Evolutionary conservation across 2,329 filamentous ascomycete species (phyloP).

Genomic region (Pseudocercospora macadamiae): DNA sequence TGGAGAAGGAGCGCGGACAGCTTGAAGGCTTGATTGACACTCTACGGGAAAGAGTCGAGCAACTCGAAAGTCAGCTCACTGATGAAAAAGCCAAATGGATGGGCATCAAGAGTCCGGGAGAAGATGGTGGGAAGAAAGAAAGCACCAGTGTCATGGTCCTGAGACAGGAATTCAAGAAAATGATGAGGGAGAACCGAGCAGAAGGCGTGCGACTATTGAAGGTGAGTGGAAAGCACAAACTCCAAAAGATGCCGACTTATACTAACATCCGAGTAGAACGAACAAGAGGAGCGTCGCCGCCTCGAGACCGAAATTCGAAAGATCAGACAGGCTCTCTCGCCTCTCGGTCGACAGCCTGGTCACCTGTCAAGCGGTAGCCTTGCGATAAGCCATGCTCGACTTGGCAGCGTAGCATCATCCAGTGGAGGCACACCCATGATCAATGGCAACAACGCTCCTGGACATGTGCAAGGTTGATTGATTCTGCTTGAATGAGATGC

Average conservation of each 20-base stretch:
- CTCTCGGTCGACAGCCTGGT: constrained; percentile 21
- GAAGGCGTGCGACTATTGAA: constrained; percentile 67
- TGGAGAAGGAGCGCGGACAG: constrained; percentile 69
- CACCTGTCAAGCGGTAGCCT: constrained; percentile 14
- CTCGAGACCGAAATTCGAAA: constrained; percentile 66
- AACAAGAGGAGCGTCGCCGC: constrained; percentile 71
- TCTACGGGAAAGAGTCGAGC: constrained; percentile 65
- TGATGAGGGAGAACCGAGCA: constrained; percentile 72
- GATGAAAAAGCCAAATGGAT: constrained; percentile 71
- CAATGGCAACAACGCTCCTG: background rate
- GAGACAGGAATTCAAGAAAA: constrained; percentile 77
- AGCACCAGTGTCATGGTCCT: constrained; percentile 69
- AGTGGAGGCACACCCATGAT: constrained; percentile 7
- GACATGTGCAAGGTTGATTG: background rate
- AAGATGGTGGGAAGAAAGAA: constrained; percentile 44
- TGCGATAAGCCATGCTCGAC: constrained; percentile 12
- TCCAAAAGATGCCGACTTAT: constrained; percentile 7
- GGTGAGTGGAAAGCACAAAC: constrained; percentile 51
- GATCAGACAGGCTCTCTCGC: constrained; percentile 47
- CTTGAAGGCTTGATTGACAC: constrained; percentile 67
- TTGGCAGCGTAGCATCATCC: constrained; percentile 17
- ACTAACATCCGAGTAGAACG: constrained; percentile 54
- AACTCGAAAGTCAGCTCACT: constrained; percentile 64
- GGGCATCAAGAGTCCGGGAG: constrained; percentile 59
- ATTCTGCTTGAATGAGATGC: background rate